Evolutionary conservation across 345 rosid genomes (phyloP), one percentile per base, ranked within the genome.

Genomic region (Linum trigynum): DNA sequence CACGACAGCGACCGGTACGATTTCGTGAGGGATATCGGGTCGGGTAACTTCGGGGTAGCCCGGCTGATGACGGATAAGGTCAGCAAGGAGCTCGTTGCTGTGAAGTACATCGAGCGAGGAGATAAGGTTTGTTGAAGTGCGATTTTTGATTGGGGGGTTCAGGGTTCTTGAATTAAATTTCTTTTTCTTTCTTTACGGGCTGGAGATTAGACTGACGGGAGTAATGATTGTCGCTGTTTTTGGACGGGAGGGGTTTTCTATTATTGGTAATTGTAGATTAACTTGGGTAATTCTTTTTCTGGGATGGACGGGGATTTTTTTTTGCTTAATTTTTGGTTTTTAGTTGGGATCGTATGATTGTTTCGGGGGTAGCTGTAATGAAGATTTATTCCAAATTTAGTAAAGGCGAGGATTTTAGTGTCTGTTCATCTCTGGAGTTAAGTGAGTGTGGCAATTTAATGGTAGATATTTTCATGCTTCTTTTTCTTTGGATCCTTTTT

Each of bases 1-100:
- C 78, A 75, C 57, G 78, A 74, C 37, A 74, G 78, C 63, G 78
- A 75, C 68, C 78, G 78, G 37, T 75, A 75, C 71, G 78, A 75
- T 59, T 67, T 75, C 42, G 69, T 75, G 53, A 62, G 74, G 38
- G 74, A 75, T 63, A 75, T 75, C 41, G 78, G 78, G 51, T 63
- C 74, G 5, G 74, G 78, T 2, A 74, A 74, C 57, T 74, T 74
- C 67, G 77, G 74, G 2, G 77, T 74, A 1, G 77, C 77, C 4
- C n/a, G 78, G 17, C 45, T 75, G 36, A 75, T 75, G 78, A 57
- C 65, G 42, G 78, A 75, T 59, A 75, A 75, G 58, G 40, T 75
- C 5, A 75, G 74, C 51, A 75, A 62, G 50, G 74, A 75, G 36
- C 78, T 75, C 42, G 74, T 75, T 10, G 78, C 78, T 1, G 78